A percentile compares a stretch with the other conserved stretches of the same genome.
Conservation (phyloP, 2,329 filamentous ascomycete species). For the Cryphonectria radicalis region DNA sequence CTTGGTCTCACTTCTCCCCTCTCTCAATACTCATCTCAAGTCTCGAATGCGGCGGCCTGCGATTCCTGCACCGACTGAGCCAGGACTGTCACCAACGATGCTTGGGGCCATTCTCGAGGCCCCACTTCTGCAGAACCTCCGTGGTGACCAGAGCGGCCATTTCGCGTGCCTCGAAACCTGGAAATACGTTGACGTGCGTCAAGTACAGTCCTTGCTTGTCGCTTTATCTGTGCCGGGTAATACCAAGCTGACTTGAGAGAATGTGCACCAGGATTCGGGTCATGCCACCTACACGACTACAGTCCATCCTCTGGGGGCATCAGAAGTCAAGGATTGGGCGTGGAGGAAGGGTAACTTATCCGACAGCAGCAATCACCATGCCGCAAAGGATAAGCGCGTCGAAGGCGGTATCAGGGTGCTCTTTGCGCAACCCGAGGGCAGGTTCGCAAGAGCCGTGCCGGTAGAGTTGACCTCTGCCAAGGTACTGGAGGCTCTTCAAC, state of each 20-base stretch:
- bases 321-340: conserved; percentile 9
- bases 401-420: conserved; percentile 8
- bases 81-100: neutral
- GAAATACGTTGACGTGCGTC: conserved; percentile 3
- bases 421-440: neutral
- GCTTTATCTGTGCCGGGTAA: neutral
- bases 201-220: neutral
- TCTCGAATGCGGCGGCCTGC: neutral
- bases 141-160: neutral
- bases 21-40: neutral
- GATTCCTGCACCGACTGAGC: neutral
- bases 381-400: neutral
- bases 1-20: neutral
- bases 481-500: conserved; percentile 1
- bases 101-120: neutral
- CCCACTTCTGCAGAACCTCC: neutral
- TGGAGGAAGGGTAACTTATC: neutral
- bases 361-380: no score
- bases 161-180: conserved; percentile 4
- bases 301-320: neutral
- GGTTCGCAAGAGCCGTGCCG: neutral
- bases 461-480: neutral
- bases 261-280: neutral
- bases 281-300: neutral
- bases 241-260: neutral